Percentiles rank a stretch among this genome's conserved stretches.
phyloP scores from a whole-genome alignment of 768 basidiomycete species.

The Mycena filopes region DNA sequence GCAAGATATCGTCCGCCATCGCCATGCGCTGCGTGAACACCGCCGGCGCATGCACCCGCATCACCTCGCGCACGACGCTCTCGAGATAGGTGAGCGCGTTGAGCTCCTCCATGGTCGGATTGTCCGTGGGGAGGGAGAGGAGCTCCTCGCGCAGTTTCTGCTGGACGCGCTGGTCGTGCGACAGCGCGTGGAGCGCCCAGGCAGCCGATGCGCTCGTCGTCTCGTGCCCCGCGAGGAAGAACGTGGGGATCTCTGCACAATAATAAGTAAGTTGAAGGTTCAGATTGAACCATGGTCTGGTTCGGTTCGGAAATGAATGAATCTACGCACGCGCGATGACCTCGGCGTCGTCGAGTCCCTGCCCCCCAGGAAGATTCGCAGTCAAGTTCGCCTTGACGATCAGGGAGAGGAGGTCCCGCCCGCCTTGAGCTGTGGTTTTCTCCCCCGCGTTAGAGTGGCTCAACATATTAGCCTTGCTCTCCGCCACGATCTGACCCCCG shows the following conservation, averaged over 20 bases:
- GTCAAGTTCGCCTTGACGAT: conserved; percentile 63
- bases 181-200: conserved; percentile 59
- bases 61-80: conserved; percentile 59
- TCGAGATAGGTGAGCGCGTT: conserved; percentile 53
- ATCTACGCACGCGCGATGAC: conserved; percentile 23
- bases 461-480: too few species aligned
- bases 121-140: conserved; percentile 39
- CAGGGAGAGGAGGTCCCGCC: conserved; percentile 58
- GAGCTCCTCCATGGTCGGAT: conserved; percentile 61
- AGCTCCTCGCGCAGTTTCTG: conserved; percentile 56
- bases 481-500: neutral
- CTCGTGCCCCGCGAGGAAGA: conserved; percentile 49
- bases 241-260: conserved; percentile 54
- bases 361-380: conserved; percentile 52
- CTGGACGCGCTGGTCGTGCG: conserved; percentile 50
- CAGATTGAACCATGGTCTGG: too few species aligned
- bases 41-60: conserved; percentile 67
- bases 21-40: conserved; percentile 54
- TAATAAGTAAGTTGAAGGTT: too few species aligned
- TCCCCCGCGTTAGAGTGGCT: neutral
- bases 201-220: conserved; percentile 16
- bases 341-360: too few species aligned
- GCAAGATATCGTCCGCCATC: conserved; percentile 62
- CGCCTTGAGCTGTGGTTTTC: conserved; percentile 36
- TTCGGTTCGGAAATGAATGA: neutral